A percentile compares a stretch with the other conserved stretches of the same genome.
These are phyloP conservation scores for Candida suzukii DNA, from an alignment of 805 yeast species.

Conservation along the genomic window DNA sequence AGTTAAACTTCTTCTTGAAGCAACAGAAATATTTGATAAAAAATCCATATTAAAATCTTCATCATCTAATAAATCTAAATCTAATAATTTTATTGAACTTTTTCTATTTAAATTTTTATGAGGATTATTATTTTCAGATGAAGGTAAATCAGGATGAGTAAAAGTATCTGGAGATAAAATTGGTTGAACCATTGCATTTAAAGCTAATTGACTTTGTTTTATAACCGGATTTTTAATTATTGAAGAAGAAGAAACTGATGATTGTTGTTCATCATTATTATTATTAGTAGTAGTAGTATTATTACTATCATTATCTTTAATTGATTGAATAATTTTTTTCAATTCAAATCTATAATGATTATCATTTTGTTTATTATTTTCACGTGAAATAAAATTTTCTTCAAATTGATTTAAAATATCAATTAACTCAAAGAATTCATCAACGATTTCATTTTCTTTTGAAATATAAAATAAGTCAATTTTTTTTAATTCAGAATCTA, in stretches of 20 bases:
- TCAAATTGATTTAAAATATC: conserved; percentile 63
- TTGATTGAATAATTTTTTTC: conserved; percentile 7
- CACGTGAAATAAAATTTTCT: conserved; percentile 17
- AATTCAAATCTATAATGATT: conserved; percentile 9
- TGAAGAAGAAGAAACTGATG: too few species aligned
- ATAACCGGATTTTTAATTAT: too few species aligned
- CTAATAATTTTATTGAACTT: conserved; percentile 17
- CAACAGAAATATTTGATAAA: conserved; percentile 47
- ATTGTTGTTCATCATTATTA: too few species aligned
- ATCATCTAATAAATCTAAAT: conserved; percentile 24
- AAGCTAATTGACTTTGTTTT: not conserved
- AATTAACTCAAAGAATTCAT: conserved; percentile 47
- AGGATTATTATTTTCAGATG: not conserved
- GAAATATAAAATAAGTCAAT: conserved; percentile 66
- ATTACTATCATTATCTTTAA: conserved; percentile 7
- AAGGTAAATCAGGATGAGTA: conserved; percentile 4
- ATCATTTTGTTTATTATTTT: conserved; percentile 6
- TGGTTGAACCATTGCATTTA: not conserved
- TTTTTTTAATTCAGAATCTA: conserved; percentile 71
- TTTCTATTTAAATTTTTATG: conserved; percentile 4
- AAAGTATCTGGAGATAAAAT: conserved; percentile 15
- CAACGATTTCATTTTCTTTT: conserved; percentile 55
- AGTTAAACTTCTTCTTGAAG: conserved; percentile 59
- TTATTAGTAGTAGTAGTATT: not conserved
- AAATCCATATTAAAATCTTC: conserved; percentile 30